Conservation (phyloP, 2,329 filamentous ascomycete species). For the Botryotinia convoluta region DNA sequence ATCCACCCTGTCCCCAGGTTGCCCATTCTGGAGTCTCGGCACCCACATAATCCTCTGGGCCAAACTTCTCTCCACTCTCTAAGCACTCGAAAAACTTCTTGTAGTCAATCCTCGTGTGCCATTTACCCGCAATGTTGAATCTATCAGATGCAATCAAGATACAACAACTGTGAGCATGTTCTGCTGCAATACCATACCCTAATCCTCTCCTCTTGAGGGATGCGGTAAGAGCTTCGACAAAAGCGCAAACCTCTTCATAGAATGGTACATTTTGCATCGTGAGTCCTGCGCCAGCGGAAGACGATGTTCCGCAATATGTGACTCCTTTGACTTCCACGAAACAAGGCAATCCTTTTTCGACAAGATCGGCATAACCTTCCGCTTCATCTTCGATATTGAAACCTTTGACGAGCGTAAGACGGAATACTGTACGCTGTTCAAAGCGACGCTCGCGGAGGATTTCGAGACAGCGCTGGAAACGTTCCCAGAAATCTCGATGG, state of each 20-base stretch:
- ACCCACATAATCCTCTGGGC: slow-evolving; percentile 87
- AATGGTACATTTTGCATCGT: slow-evolving; percentile 98
- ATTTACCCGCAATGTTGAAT: slow-evolving; percentile 74
- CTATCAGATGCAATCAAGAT: slow-evolving; percentile 79
- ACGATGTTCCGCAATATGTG: slow-evolving; percentile 91
- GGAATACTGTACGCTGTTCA: slow-evolving; percentile 88
- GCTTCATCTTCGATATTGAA: slow-evolving; percentile 97
- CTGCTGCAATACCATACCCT: slow-evolving; percentile 85
- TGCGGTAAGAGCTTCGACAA: slow-evolving; percentile 71
- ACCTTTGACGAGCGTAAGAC: slow-evolving; percentile 91
- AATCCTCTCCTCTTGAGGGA: slow-evolving; percentile 69
- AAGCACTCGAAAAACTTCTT: slow-evolving; percentile 81
- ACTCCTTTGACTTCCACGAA: slow-evolving; percentile 97
- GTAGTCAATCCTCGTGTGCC: slow-evolving; percentile 93
- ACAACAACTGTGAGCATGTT: slow-evolving; percentile 94
- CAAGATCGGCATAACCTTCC: slow-evolving; percentile 82
- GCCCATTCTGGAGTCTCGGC: slow-evolving; percentile 88
- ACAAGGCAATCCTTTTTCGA: slow-evolving; percentile 81
- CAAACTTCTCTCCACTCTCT: slow-evolving; percentile 67
- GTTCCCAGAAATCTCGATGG: slow-evolving; percentile 96
- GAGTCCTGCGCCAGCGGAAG: slow-evolving; percentile 77
- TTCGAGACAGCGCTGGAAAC: slow-evolving; percentile 86
- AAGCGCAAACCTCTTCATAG: slow-evolving; percentile 83
- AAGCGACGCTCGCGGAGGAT: slow-evolving; percentile 82
- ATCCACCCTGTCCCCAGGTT: slow-evolving; percentile 89